Evolutionary conservation across 202 grass and related monocot genomes (phyloP).

Genomic region (Digitaria exilis): DNA sequence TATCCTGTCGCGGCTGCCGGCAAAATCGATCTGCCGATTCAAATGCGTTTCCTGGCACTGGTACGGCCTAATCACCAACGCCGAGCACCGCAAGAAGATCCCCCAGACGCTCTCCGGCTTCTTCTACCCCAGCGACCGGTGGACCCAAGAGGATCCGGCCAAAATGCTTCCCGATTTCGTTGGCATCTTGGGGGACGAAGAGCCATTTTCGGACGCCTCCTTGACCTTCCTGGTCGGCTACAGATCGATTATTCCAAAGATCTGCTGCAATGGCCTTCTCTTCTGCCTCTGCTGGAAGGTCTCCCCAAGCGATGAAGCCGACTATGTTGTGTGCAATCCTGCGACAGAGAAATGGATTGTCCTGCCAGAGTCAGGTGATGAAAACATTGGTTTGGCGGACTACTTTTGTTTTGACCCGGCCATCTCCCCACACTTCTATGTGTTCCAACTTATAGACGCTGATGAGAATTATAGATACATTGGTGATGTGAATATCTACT

Average conservation of each 20-base stretch:
- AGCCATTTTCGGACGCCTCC: background rate
- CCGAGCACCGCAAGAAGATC: conserved; percentile 15
- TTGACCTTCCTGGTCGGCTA: conserved; percentile 8
- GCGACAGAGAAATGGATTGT: conserved; percentile 6
- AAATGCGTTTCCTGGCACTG: conserved; percentile 44
- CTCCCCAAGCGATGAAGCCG: background rate
- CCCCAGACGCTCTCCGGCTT: background rate
- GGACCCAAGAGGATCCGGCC: background rate
- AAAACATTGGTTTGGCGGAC: background rate
- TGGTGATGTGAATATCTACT: conserved; percentile 13
- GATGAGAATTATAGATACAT: background rate
- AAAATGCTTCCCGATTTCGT: background rate
- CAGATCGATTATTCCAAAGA: background rate
- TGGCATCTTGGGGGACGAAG: background rate
- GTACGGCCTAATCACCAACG: conserved; percentile 23
- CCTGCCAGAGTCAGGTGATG: background rate
- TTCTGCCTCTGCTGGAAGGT: conserved; percentile 7
- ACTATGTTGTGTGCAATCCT: conserved; percentile 25
- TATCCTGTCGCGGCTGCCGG: conserved; percentile 21
- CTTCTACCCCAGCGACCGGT: background rate
- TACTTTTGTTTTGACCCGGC: background rate
- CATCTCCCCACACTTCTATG: background rate
- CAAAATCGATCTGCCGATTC: conserved; percentile 34
- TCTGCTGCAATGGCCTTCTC: conserved; percentile 31
- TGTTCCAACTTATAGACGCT: background rate